These are phyloP conservation scores for Halenospora varia DNA, from an alignment of 495 filamentous ascomycete species.

Conservation along the genomic window DNA sequence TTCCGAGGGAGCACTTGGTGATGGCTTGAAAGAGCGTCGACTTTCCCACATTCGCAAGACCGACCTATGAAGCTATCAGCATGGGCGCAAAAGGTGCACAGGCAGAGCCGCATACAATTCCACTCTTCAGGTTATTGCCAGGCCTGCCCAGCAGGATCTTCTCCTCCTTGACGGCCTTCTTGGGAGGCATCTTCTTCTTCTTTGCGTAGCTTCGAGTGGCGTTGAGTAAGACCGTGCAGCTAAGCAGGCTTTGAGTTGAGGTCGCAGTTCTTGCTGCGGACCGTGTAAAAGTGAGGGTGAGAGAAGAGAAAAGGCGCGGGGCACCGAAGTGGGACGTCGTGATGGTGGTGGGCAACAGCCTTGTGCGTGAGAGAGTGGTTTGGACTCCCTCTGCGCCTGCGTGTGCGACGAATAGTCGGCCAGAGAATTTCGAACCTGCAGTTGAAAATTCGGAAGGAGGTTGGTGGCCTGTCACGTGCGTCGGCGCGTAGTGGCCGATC, in stretches of 20 bases:
- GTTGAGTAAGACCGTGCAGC: constrained; percentile 26
- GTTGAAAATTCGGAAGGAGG: neutral
- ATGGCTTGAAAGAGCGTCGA: constrained; percentile 99
- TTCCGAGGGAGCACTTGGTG: constrained; percentile 95
- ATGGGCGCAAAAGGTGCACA: constrained; percentile 6
- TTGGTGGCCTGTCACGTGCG: neutral
- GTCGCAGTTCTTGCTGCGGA: constrained; percentile 61
- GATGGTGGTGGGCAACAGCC: constrained; percentile 30
- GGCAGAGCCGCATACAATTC: constrained; percentile 76
- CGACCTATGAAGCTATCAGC: constrained; percentile 59
- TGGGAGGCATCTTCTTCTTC: constrained; percentile 65
- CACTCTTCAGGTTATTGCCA: constrained; percentile 98
- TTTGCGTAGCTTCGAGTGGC: constrained; percentile 32
- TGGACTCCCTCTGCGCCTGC: constrained; percentile 14
- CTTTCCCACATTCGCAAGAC: constrained; percentile 98
- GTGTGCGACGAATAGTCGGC: constrained; percentile 3
- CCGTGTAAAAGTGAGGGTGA: constrained; percentile 37
- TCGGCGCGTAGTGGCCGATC: neutral
- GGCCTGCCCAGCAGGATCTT: constrained; percentile 88
- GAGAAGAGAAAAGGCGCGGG: constrained; percentile 49
- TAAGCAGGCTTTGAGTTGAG: constrained; percentile 27
- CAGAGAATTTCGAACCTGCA: neutral
- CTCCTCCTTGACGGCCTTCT: constrained; percentile 66
- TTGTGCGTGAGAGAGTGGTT: constrained; percentile 19
- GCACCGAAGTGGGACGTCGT: constrained; percentile 42